phyloP scores from a whole-genome alignment of 2,329 filamentous ascomycete genomes.

The Stagonosporopsis rhizophila region DNA sequence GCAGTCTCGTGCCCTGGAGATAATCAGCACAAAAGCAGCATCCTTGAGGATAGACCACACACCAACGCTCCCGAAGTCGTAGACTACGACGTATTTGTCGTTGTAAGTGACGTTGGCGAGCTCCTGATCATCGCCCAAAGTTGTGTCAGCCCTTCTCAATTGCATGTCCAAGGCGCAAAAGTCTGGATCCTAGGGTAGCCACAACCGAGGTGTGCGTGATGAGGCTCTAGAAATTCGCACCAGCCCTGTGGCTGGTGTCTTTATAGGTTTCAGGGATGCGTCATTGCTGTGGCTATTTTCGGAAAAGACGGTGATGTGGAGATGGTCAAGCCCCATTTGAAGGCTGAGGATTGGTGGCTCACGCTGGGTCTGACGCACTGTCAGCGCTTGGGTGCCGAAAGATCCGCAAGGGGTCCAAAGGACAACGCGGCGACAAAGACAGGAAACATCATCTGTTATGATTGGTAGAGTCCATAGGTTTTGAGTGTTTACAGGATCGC shows the following conservation, averaged over 20 bases:
- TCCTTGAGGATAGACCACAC: constrained; percentile 6
- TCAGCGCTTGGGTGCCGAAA: constrained; percentile 26
- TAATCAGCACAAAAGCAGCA: neutral
- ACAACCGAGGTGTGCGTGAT: constrained; percentile 6
- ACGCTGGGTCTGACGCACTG: constrained; percentile 20
- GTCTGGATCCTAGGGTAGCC: neutral
- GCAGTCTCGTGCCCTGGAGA: constrained; percentile 28
- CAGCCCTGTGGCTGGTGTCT: constrained; percentile 18
- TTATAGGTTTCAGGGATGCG: constrained; percentile 19
- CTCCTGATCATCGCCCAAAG: constrained; percentile 33
- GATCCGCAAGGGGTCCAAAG: constrained; percentile 18
- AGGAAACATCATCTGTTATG: neutral
- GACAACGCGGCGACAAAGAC: neutral
- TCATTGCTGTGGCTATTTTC: constrained; percentile 15
- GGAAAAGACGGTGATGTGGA: constrained; percentile 11
- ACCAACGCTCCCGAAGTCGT: constrained; percentile 39
- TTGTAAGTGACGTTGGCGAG: constrained; percentile 37
- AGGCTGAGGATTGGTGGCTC: constrained; percentile 28
- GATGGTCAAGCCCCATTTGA: constrained; percentile 19
- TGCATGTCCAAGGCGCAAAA: constrained; percentile 21
- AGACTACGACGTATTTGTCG: constrained; percentile 44
- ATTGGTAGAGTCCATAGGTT: too few species aligned
- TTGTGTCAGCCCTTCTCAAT: constrained; percentile 34
- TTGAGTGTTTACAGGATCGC: too few species aligned
- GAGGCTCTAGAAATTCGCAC: constrained; percentile 5